Evolutionary conservation across 106 monocot genomes (phyloP).

Genomic region (Amphibolis antarctica): DNA sequence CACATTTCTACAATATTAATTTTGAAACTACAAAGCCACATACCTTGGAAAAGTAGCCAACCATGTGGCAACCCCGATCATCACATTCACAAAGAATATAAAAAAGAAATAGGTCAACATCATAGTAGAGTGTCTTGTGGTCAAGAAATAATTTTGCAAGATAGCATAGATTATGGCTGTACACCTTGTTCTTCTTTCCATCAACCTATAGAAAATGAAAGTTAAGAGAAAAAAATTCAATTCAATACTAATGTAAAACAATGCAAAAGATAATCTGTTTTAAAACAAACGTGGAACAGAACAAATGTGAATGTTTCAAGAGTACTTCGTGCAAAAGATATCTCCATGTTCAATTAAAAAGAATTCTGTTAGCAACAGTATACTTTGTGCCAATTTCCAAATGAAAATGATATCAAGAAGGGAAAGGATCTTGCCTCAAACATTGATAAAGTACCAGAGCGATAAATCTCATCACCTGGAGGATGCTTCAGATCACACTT

Average conservation of each 20-base stretch:
- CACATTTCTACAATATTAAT: too few relatives aligned
- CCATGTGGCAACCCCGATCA: conserved; percentile 97
- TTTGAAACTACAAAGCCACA: neutral
- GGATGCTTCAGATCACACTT: conserved; percentile 98
- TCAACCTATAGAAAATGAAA: conserved; percentile 52
- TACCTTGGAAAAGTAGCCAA: conserved; percentile 97
- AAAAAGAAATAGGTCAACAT: conserved; percentile 87
- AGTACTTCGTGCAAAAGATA: neutral
- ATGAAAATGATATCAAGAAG: neutral
- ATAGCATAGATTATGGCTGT: conserved; percentile 93
- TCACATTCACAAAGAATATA: conserved; percentile 97
- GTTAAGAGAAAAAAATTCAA: neutral
- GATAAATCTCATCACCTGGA: conserved; percentile 92
- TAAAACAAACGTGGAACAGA: too few relatives aligned
- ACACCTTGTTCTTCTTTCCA: conserved; percentile 99
- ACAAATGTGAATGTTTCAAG: neutral
- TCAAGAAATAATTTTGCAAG: conserved; percentile 97
- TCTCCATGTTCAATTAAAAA: too few relatives aligned
- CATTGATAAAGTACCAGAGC: conserved; percentile 90
- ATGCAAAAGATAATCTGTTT: neutral
- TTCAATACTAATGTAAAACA: neutral
- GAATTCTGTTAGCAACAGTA: neutral
- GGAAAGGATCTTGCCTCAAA: conserved; percentile 58
- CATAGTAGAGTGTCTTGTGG: conserved; percentile 96
- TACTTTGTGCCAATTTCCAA: neutral